phyloP scores from a whole-genome alignment of 331 rosid genomes.

The Erythrophleum ivorense region DNA sequence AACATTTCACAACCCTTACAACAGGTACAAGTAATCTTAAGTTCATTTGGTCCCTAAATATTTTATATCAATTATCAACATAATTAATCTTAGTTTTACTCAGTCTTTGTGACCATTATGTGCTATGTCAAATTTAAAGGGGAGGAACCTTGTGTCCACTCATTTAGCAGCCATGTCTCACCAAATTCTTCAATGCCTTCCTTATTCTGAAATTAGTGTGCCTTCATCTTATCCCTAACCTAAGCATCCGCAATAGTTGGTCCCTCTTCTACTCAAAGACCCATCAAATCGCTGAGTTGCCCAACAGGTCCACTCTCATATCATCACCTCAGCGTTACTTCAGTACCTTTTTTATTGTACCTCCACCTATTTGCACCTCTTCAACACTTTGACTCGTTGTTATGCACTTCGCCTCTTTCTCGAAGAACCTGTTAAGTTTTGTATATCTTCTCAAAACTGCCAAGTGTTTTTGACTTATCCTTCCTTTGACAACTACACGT shows the following conservation, averaged over 20 bases:
- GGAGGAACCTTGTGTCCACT: slow-evolving; percentile 16
- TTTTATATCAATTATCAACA: not conserved
- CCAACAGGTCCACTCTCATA: slow-evolving; percentile 61
- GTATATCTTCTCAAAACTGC: slow-evolving; percentile 25
- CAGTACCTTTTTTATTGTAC: slow-evolving; percentile 36
- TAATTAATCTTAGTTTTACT: not conserved
- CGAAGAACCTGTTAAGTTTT: slow-evolving; percentile 55
- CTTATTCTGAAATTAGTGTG: slow-evolving; percentile 8
- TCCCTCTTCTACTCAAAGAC: slow-evolving; percentile 59
- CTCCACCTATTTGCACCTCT: slow-evolving; percentile 48
- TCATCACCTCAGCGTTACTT: slow-evolving; percentile 58
- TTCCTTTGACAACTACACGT: slow-evolving; percentile 63
- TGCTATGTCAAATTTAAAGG: slow-evolving; percentile 38
- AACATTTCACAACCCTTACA: too few relatives aligned
- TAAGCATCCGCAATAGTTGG: slow-evolving; percentile 51
- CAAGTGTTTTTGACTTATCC: slow-evolving; percentile 25
- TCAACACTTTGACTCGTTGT: slow-evolving; percentile 61
- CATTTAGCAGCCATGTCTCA: slow-evolving; percentile 17
- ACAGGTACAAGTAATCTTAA: too few relatives aligned
- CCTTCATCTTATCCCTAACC: slow-evolving; percentile 25
- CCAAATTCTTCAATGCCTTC: slow-evolving; percentile 12
- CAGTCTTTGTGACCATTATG: not conserved
- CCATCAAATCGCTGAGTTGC: slow-evolving; percentile 40
- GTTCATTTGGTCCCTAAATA: not conserved
- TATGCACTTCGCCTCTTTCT: slow-evolving; percentile 51